A percentile compares a stretch with the other conserved stretches of the same genome.
These are phyloP conservation scores for Cytospora mali DNA, from an alignment of 2,329 filamentous ascomycete genomes.

Conservation along the genomic window DNA sequence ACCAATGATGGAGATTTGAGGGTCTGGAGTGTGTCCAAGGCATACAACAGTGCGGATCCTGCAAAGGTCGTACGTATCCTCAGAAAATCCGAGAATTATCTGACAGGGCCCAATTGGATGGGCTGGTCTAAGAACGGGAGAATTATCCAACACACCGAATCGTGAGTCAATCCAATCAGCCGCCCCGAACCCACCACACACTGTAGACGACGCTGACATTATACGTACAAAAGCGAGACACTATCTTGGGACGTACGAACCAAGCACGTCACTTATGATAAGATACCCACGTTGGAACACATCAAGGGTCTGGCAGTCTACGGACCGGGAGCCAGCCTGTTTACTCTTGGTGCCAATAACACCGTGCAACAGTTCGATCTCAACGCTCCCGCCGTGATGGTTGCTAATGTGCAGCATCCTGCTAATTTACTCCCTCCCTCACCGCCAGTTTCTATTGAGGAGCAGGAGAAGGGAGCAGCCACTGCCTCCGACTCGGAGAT, in stretches of 20 bases:
- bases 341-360: conserved; percentile 85
- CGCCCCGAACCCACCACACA: not conserved
- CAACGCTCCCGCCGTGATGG: conserved; percentile 77
- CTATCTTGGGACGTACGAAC: conserved; percentile 96
- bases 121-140: conserved; percentile 98
- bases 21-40: conserved; percentile 95
- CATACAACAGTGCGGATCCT: conserved; percentile 67
- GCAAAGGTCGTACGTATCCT: conserved; percentile 89
- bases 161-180: conserved; percentile 60
- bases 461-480: conserved; percentile 60
- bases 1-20: conserved; percentile 88
- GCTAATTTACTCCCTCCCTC: conserved; percentile 78
- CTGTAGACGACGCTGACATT: conserved; percentile 35
- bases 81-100: conserved; percentile 74
- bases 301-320: conserved; percentile 84
- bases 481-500: conserved; percentile 58
- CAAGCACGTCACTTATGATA: conserved; percentile 92
- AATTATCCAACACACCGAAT: conserved; percentile 88
- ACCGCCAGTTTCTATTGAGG: conserved; percentile 79
- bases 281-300: conserved; percentile 80
- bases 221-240: conserved; percentile 67
- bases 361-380: conserved; percentile 95
- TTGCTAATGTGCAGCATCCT: conserved; percentile 84
- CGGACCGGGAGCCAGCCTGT: conserved; percentile 86
- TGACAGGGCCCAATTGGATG: conserved; percentile 88